These are phyloP conservation scores for Euphrasia arctica DNA, from an alignment of 305 asterid species.

Conservation along the genomic window DNA sequence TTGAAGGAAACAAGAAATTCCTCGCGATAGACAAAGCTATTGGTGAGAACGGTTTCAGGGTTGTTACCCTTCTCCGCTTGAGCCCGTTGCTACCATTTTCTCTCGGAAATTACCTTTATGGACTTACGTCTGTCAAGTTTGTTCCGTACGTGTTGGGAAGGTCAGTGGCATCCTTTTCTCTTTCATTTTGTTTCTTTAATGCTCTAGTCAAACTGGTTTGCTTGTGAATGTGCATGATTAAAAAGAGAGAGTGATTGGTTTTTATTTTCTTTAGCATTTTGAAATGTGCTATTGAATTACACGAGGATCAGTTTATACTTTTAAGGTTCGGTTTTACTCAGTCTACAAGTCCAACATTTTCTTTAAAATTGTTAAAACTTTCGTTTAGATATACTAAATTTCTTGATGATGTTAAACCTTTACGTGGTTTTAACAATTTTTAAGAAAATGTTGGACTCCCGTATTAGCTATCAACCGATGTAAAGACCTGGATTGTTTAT, in stretches of 20 bases:
- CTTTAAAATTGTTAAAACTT: neutral
- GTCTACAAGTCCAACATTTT: neutral
- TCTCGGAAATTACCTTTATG: slow-evolving; percentile 89
- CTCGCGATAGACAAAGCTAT: slow-evolving; percentile 96
- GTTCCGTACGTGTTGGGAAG: slow-evolving; percentile 91
- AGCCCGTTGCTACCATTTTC: slow-evolving; percentile 98
- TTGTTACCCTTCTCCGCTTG: slow-evolving; percentile 95
- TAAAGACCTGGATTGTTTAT: slow-evolving; percentile 6
- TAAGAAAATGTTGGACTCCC: neutral
- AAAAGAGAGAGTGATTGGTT: neutral
- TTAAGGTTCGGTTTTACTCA: neutral
- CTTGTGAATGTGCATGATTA: neutral
- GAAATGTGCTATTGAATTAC: neutral
- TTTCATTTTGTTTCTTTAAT: slow-evolving; percentile 12
- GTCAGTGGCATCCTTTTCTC: slow-evolving; percentile 36
- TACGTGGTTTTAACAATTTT: neutral
- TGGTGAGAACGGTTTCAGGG: slow-evolving; percentile 92
- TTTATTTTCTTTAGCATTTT: neutral
- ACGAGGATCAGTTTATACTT: neutral
- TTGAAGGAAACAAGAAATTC: slow-evolving; percentile 90
- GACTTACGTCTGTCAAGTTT: slow-evolving; percentile 91
- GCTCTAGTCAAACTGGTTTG: slow-evolving; percentile 7
- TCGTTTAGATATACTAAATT: neutral
- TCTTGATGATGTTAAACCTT: neutral
- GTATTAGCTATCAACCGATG: slow-evolving; percentile 12